These are phyloP conservation scores for Cucurbitaria berberidis DNA, from an alignment of 2,329 filamentous ascomycete genomes.

Conservation along the genomic window DNA sequence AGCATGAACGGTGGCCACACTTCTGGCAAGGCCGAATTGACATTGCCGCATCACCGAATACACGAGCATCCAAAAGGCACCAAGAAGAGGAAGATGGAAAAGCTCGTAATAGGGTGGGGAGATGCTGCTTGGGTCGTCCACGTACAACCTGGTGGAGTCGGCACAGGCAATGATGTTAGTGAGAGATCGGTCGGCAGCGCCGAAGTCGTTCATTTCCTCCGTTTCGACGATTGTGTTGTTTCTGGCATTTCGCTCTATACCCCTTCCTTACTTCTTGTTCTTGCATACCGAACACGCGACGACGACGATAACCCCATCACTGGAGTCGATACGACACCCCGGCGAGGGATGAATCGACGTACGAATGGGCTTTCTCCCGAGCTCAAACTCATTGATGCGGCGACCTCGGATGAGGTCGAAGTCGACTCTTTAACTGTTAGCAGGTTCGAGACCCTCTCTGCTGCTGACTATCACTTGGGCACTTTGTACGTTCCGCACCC, in stretches of 20 bases:
- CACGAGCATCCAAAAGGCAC: constrained; percentile 46
- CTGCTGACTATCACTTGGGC: constrained; percentile 89
- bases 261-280: constrained; percentile 84
- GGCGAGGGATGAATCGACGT: constrained; percentile 70
- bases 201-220: constrained; percentile 90
- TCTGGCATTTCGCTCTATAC: constrained; percentile 97
- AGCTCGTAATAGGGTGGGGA: constrained; percentile 92
- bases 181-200: constrained; percentile 78
- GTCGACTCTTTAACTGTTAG: constrained; percentile 86
- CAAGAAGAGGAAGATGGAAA: constrained; percentile 61
- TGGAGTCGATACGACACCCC: constrained; percentile 63
- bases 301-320: constrained; percentile 66
- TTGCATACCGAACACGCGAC: constrained; percentile 84
- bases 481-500: constrained; percentile 79
- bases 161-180: constrained; percentile 69
- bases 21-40: constrained; percentile 40
- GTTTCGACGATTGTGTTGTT: constrained; percentile 92
- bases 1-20: constrained; percentile 44
- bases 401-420: constrained; percentile 81
- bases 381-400: constrained; percentile 86
- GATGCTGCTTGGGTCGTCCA: constrained; percentile 96
- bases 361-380: constrained; percentile 86
- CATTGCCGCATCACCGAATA: constrained; percentile 54
- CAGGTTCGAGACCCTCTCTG: constrained; percentile 82
- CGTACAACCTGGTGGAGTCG: constrained; percentile 76